phyloP scores from a whole-genome alignment of 78 protist genomes.

The Dictyostelium intermedium region DNA sequence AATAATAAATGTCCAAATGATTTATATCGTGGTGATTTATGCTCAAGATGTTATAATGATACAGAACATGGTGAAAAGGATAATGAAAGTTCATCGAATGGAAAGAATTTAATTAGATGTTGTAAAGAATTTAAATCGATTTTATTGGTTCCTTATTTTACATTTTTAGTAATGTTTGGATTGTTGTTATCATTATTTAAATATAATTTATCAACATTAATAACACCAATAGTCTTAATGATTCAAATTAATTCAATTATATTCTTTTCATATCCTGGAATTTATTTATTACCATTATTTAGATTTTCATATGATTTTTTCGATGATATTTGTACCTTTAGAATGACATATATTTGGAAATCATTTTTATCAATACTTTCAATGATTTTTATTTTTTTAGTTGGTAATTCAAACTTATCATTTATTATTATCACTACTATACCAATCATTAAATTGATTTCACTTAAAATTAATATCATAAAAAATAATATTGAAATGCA shows the following conservation, averaged over 20 bases:
- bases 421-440: not conserved
- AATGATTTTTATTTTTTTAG: not conserved
- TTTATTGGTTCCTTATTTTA: not conserved
- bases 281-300: not conserved
- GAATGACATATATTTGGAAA: not conserved
- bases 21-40: not conserved
- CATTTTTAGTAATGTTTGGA: not conserved
- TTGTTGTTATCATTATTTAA: not conserved
- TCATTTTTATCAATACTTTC: not conserved
- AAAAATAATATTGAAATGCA: not conserved
- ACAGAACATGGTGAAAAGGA: not conserved
- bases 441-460: not conserved
- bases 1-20: not conserved
- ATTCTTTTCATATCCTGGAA: not conserved
- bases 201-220: not conserved
- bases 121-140: not conserved
- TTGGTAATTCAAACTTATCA: not conserved
- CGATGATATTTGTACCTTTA: not conserved
- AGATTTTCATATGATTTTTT: not conserved
- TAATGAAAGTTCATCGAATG: not conserved
- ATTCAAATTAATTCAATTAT: not conserved
- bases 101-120: not conserved
- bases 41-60: not conserved
- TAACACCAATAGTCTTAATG: not conserved
- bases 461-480: not conserved